Percentiles rank a stretch among this genome's conserved stretches.
Evolutionary conservation across 2,329 filamentous ascomycete species (phyloP).

Genomic region (Monilinia vaccinii-corymbosi): DNA sequence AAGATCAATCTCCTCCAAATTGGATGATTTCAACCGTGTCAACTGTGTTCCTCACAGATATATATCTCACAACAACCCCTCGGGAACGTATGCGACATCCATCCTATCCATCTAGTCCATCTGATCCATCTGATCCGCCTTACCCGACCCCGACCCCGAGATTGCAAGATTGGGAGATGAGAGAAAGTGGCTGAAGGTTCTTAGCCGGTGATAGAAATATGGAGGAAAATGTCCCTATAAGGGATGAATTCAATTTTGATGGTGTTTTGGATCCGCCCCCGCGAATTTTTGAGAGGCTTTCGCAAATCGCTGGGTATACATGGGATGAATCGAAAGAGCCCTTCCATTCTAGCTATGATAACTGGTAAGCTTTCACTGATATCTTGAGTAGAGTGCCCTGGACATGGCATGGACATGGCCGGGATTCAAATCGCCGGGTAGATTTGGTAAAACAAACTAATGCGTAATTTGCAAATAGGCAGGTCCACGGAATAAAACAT

Average conservation of each 20-base stretch:
- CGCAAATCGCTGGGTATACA: constrained; percentile 63
- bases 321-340: constrained; percentile 60
- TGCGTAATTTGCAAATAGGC: constrained; percentile 35
- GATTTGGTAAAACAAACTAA: neutral
- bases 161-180: constrained; percentile 11
- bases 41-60: neutral
- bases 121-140: neutral
- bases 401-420: neutral
- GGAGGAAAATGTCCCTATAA: constrained; percentile 20
- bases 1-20: neutral
- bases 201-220: constrained; percentile 13
- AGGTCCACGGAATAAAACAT: constrained; percentile 51
- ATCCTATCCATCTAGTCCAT: neutral
- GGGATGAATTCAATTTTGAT: constrained; percentile 19
- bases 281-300: constrained; percentile 63
- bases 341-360: constrained; percentile 69
- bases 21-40: neutral
- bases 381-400: neutral
- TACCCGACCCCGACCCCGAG: neutral
- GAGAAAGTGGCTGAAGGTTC: neutral
- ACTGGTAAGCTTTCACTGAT: constrained; percentile 50
- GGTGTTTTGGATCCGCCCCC: constrained; percentile 55
- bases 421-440: neutral
- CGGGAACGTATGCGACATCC: neutral
- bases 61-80: neutral